Conservation (phyloP, 345 rosid genomes). For the Aethionema arabicum region DNA sequence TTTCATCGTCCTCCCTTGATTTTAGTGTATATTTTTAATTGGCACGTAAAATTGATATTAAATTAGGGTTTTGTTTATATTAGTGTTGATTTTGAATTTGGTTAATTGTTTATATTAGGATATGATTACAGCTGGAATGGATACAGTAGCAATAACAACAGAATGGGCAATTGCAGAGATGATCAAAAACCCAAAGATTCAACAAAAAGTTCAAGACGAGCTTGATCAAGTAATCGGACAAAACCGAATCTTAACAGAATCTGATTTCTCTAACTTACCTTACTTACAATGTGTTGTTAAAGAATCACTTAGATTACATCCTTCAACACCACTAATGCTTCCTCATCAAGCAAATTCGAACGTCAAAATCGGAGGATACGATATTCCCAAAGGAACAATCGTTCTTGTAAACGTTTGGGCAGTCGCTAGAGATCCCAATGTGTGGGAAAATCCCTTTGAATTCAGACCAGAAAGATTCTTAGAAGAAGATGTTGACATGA, state of each 20-base stretch:
- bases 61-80: too few relatives aligned
- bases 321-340: constrained; percentile 77
- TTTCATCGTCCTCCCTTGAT: too few relatives aligned
- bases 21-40: too few relatives aligned
- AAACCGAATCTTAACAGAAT: constrained; percentile 53
- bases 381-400: constrained; percentile 63
- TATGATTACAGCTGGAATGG: constrained; percentile 20
- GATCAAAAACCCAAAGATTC: constrained; percentile 40
- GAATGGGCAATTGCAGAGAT: too few relatives aligned
- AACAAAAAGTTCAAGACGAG: constrained; percentile 71
- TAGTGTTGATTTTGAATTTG: too few relatives aligned
- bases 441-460: constrained; percentile 58
- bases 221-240: constrained; percentile 57
- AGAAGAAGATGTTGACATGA: constrained; percentile 70
- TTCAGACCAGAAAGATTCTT: constrained; percentile 64
- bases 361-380: constrained; percentile 68
- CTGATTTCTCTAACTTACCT: constrained; percentile 55
- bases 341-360: constrained; percentile 63
- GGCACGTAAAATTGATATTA: too few relatives aligned
- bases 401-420: constrained; percentile 73
- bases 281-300: constrained; percentile 63
- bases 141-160: too few relatives aligned
- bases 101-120: too few relatives aligned
- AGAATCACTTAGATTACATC: constrained; percentile 66
- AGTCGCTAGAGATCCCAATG: constrained; percentile 57